Conservation (phyloP, 163 green algal genomes). For the Chlorella variabilis region DNA sequence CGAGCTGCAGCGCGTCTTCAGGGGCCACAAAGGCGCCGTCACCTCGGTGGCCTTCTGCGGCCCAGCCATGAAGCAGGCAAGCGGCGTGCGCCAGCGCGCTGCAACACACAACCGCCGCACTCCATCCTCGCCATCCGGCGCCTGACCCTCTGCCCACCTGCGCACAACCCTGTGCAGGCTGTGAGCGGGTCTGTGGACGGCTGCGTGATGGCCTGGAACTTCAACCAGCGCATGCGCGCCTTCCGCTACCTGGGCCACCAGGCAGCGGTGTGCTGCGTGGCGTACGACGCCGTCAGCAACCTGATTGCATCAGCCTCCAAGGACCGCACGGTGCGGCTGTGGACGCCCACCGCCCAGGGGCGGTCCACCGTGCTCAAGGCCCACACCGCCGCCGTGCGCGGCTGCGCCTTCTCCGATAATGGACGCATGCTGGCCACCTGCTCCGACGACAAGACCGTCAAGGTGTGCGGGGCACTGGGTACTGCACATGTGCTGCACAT, state of each 20-base stretch:
- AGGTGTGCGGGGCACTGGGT: conserved; percentile 71
- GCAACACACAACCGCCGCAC: no score
- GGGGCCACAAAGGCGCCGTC: conserved; percentile 82
- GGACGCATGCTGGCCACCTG: conserved; percentile 78
- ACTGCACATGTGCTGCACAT: no score
- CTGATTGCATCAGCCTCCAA: conserved; percentile 87
- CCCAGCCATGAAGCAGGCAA: conserved; percentile 71
- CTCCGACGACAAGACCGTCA: conserved; percentile 91
- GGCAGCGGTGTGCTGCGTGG: conserved; percentile 81
- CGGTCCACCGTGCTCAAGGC: conserved; percentile 85
- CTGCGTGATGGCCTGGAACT: conserved; percentile 92
- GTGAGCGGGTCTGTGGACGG: conserved; percentile 81
- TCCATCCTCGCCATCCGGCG: no score
- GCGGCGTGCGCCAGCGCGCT: neutral
- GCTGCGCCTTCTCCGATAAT: conserved; percentile 79
- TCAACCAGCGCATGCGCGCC: conserved; percentile 84
- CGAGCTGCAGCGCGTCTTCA: conserved; percentile 81
- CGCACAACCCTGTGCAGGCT: conserved; percentile 57
- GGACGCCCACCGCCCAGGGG: conserved; percentile 86
- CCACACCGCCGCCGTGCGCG: conserved; percentile 83
- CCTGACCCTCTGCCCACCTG: neutral
- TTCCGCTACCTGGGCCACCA: conserved; percentile 87
- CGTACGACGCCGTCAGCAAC: conserved; percentile 70
- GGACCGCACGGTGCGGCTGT: conserved; percentile 87
- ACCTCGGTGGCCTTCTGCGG: conserved; percentile 85